A percentile compares a stretch with the other conserved stretches of the same genome.
These are phyloP conservation scores for Pilatotrama ljubarskyi DNA, from an alignment of 768 basidiomycete species.

Conservation along the genomic window DNA sequence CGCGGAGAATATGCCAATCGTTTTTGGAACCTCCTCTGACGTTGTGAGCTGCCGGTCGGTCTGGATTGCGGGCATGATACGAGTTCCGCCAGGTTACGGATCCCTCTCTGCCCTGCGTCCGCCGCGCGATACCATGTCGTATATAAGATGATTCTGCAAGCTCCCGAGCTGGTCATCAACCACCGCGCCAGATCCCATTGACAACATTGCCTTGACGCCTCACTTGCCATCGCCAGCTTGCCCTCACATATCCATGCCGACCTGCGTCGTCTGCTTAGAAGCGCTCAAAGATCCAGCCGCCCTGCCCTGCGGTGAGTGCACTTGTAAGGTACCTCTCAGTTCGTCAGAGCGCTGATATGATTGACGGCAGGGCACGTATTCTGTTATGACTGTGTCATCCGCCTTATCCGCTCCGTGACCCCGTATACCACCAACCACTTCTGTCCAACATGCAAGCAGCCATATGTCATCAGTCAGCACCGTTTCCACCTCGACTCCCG, in stretches of 20 bases:
- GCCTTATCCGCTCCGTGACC: conserved; percentile 47
- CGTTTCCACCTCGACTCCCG: background rate
- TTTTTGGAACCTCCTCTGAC: conserved; percentile 1
- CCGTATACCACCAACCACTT: conserved; percentile 47
- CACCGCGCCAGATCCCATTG: background rate
- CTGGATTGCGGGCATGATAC: conserved; percentile 12
- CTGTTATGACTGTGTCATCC: conserved; percentile 59
- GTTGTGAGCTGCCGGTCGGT: conserved; percentile 1
- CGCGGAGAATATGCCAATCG: background rate
- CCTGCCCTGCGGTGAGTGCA: conserved; percentile 59
- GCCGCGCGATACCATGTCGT: background rate
- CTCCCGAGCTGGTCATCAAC: background rate
- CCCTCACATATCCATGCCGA: conserved; percentile 37
- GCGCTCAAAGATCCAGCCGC: conserved; percentile 54
- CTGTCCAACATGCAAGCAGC: conserved; percentile 58
- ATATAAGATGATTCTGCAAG: background rate
- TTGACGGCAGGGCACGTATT: conserved; percentile 58
- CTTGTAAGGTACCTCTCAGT: background rate
- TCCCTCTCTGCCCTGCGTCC: background rate
- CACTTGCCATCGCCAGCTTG: background rate
- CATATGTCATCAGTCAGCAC: conserved; percentile 54
- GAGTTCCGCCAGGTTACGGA: conserved; percentile 21
- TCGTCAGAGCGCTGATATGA: background rate
- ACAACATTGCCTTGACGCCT: too few relatives aligned
- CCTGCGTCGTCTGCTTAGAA: conserved; percentile 65